These are phyloP conservation scores for Cladosporium sp. DNA, from an alignment of 2,329 filamentous ascomycete genomes.

Conservation along the genomic window DNA sequence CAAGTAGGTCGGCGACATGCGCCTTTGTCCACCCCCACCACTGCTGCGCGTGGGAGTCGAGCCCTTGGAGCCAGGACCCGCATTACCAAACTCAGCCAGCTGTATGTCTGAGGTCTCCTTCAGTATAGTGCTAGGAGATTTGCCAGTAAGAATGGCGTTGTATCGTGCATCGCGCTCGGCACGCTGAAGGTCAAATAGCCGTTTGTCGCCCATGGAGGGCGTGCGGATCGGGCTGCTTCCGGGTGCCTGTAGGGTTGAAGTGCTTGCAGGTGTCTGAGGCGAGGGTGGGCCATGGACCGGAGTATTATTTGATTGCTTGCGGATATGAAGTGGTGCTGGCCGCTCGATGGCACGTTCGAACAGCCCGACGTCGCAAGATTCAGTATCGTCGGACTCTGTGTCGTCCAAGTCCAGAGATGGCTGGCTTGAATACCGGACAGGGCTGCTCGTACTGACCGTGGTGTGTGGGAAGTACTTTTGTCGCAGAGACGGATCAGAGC, in stretches of 20 bases:
- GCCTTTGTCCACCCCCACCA: background rate
- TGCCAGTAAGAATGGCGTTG: slow-evolving; percentile 24
- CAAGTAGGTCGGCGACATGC: background rate
- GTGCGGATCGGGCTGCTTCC: slow-evolving; percentile 17
- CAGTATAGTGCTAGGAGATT: background rate
- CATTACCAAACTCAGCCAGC: slow-evolving; percentile 10
- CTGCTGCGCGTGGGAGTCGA: background rate
- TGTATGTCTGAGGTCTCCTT: background rate
- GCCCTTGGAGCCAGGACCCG: slow-evolving; percentile 6
- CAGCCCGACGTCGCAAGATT: background rate
- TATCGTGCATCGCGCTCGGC: slow-evolving; percentile 32
- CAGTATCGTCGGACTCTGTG: background rate
- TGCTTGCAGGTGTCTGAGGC: background rate
- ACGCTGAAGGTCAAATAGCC: slow-evolving; percentile 28
- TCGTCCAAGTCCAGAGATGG: background rate
- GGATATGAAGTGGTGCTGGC: slow-evolving; percentile 5
- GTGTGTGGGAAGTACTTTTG: slow-evolving; percentile 10
- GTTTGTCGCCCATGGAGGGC: slow-evolving; percentile 28
- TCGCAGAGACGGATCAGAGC: slow-evolving; percentile 1
- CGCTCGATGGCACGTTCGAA: slow-evolving; percentile 2
- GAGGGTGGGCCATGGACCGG: background rate
- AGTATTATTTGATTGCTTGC: background rate
- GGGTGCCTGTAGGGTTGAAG: background rate
- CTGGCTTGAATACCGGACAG: background rate
- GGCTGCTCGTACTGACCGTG: background rate